These are phyloP conservation scores for Phytophthora sp. DNA, from an alignment of 352 stramenopile species.

Conservation along the genomic window DNA sequence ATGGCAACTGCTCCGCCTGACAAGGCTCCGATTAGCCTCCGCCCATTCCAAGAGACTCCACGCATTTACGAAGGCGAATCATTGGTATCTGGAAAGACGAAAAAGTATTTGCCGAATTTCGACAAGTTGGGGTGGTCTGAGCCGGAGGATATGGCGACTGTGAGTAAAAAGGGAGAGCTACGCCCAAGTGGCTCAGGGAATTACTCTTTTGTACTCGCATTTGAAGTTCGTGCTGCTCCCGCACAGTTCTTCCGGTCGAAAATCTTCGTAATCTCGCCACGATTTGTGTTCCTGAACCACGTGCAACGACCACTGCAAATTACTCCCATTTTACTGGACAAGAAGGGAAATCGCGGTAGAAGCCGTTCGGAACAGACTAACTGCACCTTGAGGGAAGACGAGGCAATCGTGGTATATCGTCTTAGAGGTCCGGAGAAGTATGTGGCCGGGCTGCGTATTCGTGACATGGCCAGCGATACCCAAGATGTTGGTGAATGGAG, in stretches of 20 bases:
- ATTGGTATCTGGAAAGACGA: constrained; percentile 51
- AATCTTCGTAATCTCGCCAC: constrained; percentile 79
- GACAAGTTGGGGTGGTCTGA: constrained; percentile 79
- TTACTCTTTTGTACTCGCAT: constrained; percentile 80
- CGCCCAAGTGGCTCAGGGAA: constrained; percentile 47
- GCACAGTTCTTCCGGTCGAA: constrained; percentile 86
- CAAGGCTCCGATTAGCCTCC: constrained; percentile 74
- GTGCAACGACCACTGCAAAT: constrained; percentile 71
- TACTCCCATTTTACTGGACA: constrained; percentile 80
- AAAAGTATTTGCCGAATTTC: constrained; percentile 81
- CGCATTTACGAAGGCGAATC: constrained; percentile 59
- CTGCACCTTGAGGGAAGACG: constrained; percentile 54
- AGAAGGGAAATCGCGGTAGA: constrained; percentile 60
- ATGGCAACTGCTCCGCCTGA: constrained; percentile 60
- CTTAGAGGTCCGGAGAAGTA: constrained; percentile 79
- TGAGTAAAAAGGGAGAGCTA: constrained; percentile 80
- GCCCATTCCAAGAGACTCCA: constrained; percentile 76
- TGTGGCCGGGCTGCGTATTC: constrained; percentile 63
- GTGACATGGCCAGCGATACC: constrained; percentile 61
- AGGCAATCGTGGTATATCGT: constrained; percentile 69
- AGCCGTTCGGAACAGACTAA: constrained; percentile 42
- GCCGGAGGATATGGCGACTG: constrained; percentile 67
- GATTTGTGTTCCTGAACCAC: constrained; percentile 76
- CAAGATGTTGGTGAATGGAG: constrained; percentile 67
- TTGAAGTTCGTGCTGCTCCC: constrained; percentile 78